phyloP scores from a whole-genome alignment of 2,329 filamentous ascomycete genomes.

The Dryadomyces sulphureus region DNA sequence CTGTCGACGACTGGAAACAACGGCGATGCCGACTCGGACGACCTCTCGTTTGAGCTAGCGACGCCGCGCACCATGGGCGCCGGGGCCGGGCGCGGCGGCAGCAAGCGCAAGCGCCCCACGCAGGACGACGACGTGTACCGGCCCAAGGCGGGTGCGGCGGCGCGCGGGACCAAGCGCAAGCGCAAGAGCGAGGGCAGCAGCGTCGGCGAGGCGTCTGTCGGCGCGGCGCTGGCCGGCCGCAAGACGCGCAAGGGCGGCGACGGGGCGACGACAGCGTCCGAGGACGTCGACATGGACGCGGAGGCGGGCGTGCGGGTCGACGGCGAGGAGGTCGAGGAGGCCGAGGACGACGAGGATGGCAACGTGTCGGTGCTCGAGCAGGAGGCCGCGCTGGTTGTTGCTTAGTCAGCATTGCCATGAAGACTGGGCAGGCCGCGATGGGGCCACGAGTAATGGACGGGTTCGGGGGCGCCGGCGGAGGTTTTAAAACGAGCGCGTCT shows the following conservation, averaged over 20 bases:
- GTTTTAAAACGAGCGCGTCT: no score
- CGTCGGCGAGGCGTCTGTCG: conserved; percentile 16
- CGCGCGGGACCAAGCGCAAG: conserved; percentile 40
- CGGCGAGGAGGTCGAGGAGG: background rate
- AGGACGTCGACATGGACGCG: background rate
- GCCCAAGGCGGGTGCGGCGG: conserved; percentile 33
- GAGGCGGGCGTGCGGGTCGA: background rate
- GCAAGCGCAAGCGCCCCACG: conserved; percentile 33
- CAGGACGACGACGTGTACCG: conserved; percentile 44
- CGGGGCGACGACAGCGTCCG: background rate
- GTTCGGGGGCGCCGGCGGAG: no score
- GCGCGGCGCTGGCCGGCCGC: conserved; percentile 7
- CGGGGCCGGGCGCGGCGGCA: conserved; percentile 17
- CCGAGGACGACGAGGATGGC: conserved; percentile 11
- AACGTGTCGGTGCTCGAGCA: background rate
- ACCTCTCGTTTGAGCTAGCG: conserved; percentile 9
- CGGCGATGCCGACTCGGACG: conserved; percentile 9
- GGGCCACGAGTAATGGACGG: background rate
- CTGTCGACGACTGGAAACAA: no score
- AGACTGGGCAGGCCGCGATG: background rate
- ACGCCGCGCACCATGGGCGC: conserved; percentile 5
- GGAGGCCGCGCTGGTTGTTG: background rate
- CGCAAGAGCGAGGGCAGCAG: conserved; percentile 40
- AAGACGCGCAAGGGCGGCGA: conserved; percentile 19
- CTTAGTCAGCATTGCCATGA: background rate